A percentile compares a stretch with the other conserved stretches of the same genome.
phyloP scores from a whole-genome alignment of 768 basidiomycete genomes.

The Suillus subaureus region DNA sequence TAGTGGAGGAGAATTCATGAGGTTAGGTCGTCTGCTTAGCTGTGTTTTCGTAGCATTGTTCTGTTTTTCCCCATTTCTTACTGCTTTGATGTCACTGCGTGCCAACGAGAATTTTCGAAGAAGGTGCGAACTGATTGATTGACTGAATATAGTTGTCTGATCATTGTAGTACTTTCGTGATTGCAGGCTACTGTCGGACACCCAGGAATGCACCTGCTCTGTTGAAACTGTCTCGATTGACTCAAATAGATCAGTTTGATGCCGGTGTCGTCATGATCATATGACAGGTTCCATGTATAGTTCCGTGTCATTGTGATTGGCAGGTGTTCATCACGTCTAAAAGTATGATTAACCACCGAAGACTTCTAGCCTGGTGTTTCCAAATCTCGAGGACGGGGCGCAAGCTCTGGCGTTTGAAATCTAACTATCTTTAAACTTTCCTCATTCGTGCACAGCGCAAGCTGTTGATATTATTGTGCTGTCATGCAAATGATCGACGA shows the following conservation, averaged over 20 bases:
- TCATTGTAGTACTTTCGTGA: neutral
- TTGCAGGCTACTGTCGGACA: neutral
- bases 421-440: neutral
- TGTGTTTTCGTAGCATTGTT: slow-evolving; percentile 5
- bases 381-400: neutral
- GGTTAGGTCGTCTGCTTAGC: neutral
- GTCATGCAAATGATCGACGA: neutral
- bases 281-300: neutral
- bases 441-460: neutral
- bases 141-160: neutral
- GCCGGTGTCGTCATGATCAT: no score
- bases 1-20: slow-evolving; percentile 9
- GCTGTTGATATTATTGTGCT: neutral
- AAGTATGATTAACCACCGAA: neutral
- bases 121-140: neutral
- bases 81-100: neutral
- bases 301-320: neutral
- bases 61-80: neutral
- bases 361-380: no score
- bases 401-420: neutral
- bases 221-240: neutral
- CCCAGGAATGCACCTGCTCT: neutral
- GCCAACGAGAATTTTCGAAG: neutral
- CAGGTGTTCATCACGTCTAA: neutral
- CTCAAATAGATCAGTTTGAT: neutral